Evolutionary conservation across 768 basidiomycete species (phyloP).

Genomic region (Amylocystis lapponica): DNA sequence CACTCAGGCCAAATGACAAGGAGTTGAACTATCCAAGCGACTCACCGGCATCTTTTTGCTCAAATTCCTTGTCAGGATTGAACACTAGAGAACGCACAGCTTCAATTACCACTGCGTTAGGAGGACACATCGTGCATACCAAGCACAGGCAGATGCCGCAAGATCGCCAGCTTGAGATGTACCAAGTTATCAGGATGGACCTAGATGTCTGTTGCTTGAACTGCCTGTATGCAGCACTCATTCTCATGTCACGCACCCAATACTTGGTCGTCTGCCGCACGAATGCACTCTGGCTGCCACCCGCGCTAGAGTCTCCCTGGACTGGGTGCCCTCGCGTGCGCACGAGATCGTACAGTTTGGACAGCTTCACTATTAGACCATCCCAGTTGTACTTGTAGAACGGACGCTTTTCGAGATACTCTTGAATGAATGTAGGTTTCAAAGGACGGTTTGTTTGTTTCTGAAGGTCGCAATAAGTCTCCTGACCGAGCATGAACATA

Average conservation of each 20-base stretch:
- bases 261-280: conserved; percentile 99
- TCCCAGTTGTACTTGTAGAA: conserved; percentile 99
- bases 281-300: conserved; percentile 94
- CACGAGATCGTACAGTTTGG: conserved; percentile 91
- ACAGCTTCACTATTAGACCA: conserved; percentile 91
- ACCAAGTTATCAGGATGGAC: conserved; percentile 94
- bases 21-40: too few relatives aligned
- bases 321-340: conserved; percentile 93
- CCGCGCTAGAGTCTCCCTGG: conserved; percentile 89
- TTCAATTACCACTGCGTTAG: too few relatives aligned
- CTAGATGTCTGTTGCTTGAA: too few relatives aligned
- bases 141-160: conserved; percentile 89
- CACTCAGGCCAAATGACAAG: too few relatives aligned
- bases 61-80: conserved; percentile 90
- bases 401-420: conserved; percentile 89
- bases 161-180: conserved; percentile 86
- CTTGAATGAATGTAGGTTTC: conserved; percentile 83
- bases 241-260: conserved; percentile 80
- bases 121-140: conserved; percentile 42
- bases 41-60: conserved; percentile 72
- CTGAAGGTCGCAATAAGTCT: too few relatives aligned
- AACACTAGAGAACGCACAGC: conserved; percentile 84
- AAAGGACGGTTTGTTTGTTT: conserved; percentile 87
- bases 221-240: too few relatives aligned
- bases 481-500: too few relatives aligned